Conservation (phyloP, 306 rosid genomes). For the Cucumis sativus region Cucumber_9930_V3 NC_026661.2:4674001-4674500, state of each 20-base stretch:
- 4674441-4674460: constrained; percentile 58
- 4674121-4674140: constrained; percentile 71
- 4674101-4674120: constrained; percentile 43
- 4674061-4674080: constrained; percentile 27
- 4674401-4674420: constrained; percentile 48
- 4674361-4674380: constrained; percentile 56
- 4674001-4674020: constrained; percentile 78
- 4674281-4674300: constrained; percentile 39
- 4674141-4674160: constrained; percentile 49
- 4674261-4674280: constrained; percentile 57
- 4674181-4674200: constrained; percentile 42
- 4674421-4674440: constrained; percentile 44
- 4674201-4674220: constrained; percentile 54
- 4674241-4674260: constrained; percentile 39
- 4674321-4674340: constrained; percentile 46
- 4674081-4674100: constrained; percentile 44
- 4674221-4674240: constrained; percentile 50
- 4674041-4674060: constrained; percentile 65
- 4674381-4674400: constrained; percentile 40
- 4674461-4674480: constrained; percentile 29
- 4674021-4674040: constrained; percentile 42
- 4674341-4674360: constrained; percentile 48
- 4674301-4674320: constrained; percentile 45
- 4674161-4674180: constrained; percentile 57
- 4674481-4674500: constrained; percentile 50